These are phyloP conservation scores for Drechslera avenae DNA, from an alignment of 2,329 filamentous ascomycete species.

Conservation along the genomic window DNA sequence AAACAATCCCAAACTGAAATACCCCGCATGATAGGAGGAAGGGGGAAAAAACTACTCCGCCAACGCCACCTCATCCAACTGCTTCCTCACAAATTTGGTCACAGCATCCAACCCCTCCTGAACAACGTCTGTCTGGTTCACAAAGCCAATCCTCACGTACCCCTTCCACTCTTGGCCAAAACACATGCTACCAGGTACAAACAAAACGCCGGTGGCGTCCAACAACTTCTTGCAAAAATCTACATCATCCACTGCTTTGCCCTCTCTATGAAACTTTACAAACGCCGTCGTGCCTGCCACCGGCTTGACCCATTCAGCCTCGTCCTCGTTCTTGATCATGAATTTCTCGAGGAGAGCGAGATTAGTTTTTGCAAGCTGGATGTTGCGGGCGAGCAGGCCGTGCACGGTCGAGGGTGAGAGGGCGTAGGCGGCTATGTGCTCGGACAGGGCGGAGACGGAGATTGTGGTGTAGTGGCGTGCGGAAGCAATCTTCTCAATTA, in stretches of 20 bases:
- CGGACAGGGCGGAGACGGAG: constrained; percentile 81
- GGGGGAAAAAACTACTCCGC: no score
- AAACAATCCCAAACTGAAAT: no score
- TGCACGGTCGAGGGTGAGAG: constrained; percentile 69
- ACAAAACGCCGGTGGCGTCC: constrained; percentile 71
- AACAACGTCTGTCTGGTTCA: constrained; percentile 71
- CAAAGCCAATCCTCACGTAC: constrained; percentile 79
- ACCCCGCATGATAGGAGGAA: no score
- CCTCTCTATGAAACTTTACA: constrained; percentile 68
- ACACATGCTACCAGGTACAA: constrained; percentile 73
- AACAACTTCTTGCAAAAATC: constrained; percentile 72
- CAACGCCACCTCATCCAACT: constrained; percentile 58
- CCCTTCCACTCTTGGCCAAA: constrained; percentile 76
- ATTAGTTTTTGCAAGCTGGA: constrained; percentile 70
- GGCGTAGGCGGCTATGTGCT: constrained; percentile 77
- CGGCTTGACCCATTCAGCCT: constrained; percentile 74
- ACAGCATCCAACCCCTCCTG: constrained; percentile 65
- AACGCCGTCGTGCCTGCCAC: constrained; percentile 81
- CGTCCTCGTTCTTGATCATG: constrained; percentile 65
- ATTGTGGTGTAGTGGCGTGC: constrained; percentile 86
- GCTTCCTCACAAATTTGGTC: constrained; percentile 61
- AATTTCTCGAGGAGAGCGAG: constrained; percentile 69
- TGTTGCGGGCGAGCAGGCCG: constrained; percentile 66
- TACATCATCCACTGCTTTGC: constrained; percentile 71
- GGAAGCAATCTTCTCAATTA: constrained; percentile 67